phyloP scores from a whole-genome alignment of 345 rosid genomes.

The Clausena lansium region DNA sequence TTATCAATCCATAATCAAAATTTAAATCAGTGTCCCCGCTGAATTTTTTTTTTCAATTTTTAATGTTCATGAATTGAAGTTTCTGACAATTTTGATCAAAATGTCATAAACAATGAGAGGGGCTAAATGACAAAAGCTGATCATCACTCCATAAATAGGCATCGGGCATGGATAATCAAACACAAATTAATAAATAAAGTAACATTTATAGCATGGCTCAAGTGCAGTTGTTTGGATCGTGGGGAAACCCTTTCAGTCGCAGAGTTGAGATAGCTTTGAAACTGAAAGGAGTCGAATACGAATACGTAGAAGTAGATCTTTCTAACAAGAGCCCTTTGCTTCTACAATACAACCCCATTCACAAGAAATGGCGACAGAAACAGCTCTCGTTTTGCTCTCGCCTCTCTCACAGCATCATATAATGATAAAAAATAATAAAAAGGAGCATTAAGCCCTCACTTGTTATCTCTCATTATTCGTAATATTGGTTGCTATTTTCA shows the following conservation, averaged over 20 bases:
- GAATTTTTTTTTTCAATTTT: too few species aligned
- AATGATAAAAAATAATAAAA: too few species aligned
- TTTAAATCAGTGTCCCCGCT: neutral
- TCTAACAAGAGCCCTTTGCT: too few species aligned
- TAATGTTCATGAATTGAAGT: neutral
- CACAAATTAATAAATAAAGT: too few species aligned
- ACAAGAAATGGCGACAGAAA: too few species aligned
- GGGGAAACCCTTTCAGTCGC: slow-evolving; percentile 47
- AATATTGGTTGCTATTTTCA: too few species aligned
- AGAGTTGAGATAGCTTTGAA: slow-evolving; percentile 46
- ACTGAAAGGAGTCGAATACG: slow-evolving; percentile 49
- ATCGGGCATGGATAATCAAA: neutral
- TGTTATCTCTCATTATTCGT: too few species aligned
- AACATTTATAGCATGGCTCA: slow-evolving; percentile 17
- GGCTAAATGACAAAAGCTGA: neutral
- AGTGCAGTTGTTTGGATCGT: slow-evolving; percentile 36
- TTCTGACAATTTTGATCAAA: neutral
- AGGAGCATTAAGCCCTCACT: too few species aligned
- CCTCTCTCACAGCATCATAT: too few species aligned
- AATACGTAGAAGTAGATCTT: slow-evolving; percentile 47
- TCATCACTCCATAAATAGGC: slow-evolving; percentile 2
- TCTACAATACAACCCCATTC: slow-evolving; percentile 28
- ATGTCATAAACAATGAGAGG: neutral
- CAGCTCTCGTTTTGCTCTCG: slow-evolving; percentile 48
- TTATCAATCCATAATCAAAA: neutral